Evolutionary conservation across 1,284 basidiomycete genomes (phyloP).

Genomic region (Tilletia setariae): DNA sequence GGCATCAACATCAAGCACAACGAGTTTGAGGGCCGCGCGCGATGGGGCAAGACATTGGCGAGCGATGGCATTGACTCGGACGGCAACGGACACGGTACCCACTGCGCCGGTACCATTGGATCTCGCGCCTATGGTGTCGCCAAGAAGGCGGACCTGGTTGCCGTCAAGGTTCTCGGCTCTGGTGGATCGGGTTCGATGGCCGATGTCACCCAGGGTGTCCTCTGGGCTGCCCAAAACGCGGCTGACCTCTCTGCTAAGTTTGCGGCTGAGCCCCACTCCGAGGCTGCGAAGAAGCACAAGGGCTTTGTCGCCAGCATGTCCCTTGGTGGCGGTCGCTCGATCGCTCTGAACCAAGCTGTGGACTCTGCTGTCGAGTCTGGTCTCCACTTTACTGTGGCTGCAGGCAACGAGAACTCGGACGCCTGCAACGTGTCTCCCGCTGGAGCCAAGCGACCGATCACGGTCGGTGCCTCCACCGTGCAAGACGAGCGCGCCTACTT

Average conservation of each 20-base stretch:
- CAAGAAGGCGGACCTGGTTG: slow-evolving; percentile 84
- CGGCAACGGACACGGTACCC: slow-evolving; percentile 66
- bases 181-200: slow-evolving; percentile 94
- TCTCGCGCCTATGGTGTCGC: slow-evolving; percentile 85
- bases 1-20: slow-evolving; percentile 83
- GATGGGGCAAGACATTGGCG: slow-evolving; percentile 54
- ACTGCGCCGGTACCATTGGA: slow-evolving; percentile 66
- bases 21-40: slow-evolving; percentile 82
- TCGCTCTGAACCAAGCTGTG: slow-evolving; percentile 77
- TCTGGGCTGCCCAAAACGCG: slow-evolving; percentile 74
- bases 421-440: slow-evolving; percentile 81
- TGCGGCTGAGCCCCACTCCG: slow-evolving; percentile 65
- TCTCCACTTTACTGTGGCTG: slow-evolving; percentile 74
- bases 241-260: slow-evolving; percentile 61
- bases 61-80: slow-evolving; percentile 73
- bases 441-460: slow-evolving; percentile 64
- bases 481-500: slow-evolving; percentile 81
- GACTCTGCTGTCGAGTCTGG: slow-evolving; percentile 78
- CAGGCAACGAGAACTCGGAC: slow-evolving; percentile 71
- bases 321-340: slow-evolving; percentile 92
- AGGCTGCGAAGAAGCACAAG: slow-evolving; percentile 71
- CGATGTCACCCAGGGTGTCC: slow-evolving; percentile 70
- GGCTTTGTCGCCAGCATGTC: slow-evolving; percentile 98
- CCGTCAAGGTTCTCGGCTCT: slow-evolving; percentile 92
- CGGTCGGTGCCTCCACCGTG: slow-evolving; percentile 64